Conservation (phyloP, 306 rosid species). For the Dryas drummondii region DNA sequence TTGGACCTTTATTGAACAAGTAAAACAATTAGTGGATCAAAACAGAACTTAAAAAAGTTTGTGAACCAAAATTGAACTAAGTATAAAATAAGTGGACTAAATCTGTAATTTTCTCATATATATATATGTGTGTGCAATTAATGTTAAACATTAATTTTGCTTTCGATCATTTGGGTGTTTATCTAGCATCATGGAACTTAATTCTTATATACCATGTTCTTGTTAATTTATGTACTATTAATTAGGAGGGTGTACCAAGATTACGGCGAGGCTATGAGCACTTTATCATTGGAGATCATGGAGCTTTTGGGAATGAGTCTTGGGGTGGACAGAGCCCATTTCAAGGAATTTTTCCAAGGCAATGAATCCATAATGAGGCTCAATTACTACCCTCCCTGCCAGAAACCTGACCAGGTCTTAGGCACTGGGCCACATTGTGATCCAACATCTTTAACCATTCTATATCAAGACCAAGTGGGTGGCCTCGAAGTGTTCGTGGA, state of each 20-base stretch:
- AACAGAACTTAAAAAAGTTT: too few relatives aligned
- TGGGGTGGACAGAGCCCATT: conserved; percentile 55
- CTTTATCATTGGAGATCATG: conserved; percentile 84
- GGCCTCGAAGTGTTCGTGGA: conserved; percentile 90
- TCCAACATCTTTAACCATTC: conserved; percentile 91
- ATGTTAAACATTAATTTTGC: not conserved
- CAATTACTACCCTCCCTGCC: conserved; percentile 92
- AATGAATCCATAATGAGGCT: conserved; percentile 89
- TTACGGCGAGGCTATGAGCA: conserved; percentile 84
- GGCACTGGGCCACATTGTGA: conserved; percentile 99
- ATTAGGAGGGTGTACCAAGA: conserved; percentile 69
- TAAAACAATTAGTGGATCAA: too few relatives aligned
- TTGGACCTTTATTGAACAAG: too few relatives aligned
- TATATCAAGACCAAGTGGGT: conserved; percentile 88
- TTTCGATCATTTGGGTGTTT: too few relatives aligned
- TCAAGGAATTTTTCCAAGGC: conserved; percentile 70
- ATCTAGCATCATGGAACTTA: too few relatives aligned
- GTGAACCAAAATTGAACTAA: too few relatives aligned
- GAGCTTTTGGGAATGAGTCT: conserved; percentile 88
- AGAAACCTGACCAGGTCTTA: conserved; percentile 73
- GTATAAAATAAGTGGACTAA: too few relatives aligned
- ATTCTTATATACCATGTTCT: too few relatives aligned
- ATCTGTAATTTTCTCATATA: too few relatives aligned
- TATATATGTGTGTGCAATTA: too few relatives aligned
- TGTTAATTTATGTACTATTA: not conserved